phyloP scores from a whole-genome alignment of 129 eudicot genomes.

The Flaveria linearis region DNA sequence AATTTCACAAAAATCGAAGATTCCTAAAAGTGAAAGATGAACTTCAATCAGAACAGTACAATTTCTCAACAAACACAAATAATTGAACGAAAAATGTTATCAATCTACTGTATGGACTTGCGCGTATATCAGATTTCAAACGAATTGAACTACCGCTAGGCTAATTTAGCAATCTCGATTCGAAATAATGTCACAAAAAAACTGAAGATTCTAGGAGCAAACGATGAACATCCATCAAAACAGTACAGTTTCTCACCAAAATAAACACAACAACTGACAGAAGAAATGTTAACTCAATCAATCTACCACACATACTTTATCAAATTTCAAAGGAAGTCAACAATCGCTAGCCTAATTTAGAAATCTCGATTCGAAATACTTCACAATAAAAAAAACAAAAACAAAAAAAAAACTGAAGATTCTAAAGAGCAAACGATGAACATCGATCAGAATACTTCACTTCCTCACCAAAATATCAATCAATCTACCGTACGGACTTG shows the following conservation, averaged over 20 bases:
- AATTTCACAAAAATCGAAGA: background rate
- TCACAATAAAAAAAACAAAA: background rate
- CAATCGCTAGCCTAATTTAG: background rate
- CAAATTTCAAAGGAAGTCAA: background rate
- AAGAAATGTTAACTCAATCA: background rate
- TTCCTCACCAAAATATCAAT: too few relatives aligned
- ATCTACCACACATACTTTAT: background rate
- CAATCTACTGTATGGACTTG: background rate
- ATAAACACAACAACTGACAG: background rate
- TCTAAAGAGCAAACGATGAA: background rate
- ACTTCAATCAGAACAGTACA: background rate
- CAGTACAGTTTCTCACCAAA: background rate
- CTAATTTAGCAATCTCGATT: background rate
- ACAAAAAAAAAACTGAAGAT: background rate
- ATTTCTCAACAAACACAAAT: background rate
- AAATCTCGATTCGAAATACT: background rate
- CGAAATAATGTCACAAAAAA: background rate
- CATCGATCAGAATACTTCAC: background rate
- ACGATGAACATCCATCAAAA: background rate
- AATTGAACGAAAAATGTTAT: background rate
- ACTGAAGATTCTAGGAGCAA: background rate
- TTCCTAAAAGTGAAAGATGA: background rate
- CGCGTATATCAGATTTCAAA: slow-evolving; percentile 5
- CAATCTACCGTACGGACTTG: too few relatives aligned
- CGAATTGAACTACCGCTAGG: background rate